These are phyloP conservation scores for Baorangia bicolor DNA, from an alignment of 768 basidiomycete genomes.

Conservation along the genomic window DNA sequence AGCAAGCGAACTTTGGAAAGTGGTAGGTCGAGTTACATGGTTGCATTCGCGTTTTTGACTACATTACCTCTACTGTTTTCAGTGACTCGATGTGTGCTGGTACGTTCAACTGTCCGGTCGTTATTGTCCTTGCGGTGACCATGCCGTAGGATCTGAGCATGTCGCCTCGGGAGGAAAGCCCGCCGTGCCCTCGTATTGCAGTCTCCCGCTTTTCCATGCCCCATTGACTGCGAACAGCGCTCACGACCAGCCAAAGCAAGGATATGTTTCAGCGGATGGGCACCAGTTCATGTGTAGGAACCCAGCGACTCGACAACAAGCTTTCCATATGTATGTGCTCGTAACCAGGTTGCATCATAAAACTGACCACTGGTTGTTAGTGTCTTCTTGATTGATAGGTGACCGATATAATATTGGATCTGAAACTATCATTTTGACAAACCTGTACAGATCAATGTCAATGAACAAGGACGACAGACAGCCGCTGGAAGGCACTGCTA, in stretches of 20 bases:
- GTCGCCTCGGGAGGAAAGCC: constrained; percentile 34
- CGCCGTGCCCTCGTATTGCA: constrained; percentile 52
- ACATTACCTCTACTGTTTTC: neutral
- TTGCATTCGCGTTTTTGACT: neutral
- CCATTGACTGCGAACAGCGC: constrained; percentile 23
- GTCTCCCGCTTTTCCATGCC: constrained; percentile 53
- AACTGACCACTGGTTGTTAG: constrained; percentile 2
- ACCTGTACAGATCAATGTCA: constrained; percentile 43
- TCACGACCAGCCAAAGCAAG: constrained; percentile 29
- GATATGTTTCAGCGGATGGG: constrained; percentile 56
- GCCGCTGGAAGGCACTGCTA: constrained; percentile 41
- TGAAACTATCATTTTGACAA: neutral
- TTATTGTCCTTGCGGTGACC: too few relatives aligned
- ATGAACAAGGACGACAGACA: constrained; percentile 42
- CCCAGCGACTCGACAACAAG: constrained; percentile 45
- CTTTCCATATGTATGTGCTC: constrained; percentile 56
- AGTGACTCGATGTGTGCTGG: constrained; percentile 56
- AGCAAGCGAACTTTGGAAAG: constrained; percentile 49
- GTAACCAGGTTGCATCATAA: neutral
- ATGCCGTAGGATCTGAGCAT: constrained; percentile 62
- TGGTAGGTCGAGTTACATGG: constrained; percentile 38
- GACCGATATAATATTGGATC: neutral
- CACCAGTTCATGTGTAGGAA: constrained; percentile 55
- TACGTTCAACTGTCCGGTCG: too few relatives aligned
- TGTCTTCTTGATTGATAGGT: constrained; percentile 24